A percentile compares a stretch with the other conserved stretches of the same genome.
phyloP scores from a whole-genome alignment of 352 stramenopile genomes.

The Peronospora destructor region DNA sequence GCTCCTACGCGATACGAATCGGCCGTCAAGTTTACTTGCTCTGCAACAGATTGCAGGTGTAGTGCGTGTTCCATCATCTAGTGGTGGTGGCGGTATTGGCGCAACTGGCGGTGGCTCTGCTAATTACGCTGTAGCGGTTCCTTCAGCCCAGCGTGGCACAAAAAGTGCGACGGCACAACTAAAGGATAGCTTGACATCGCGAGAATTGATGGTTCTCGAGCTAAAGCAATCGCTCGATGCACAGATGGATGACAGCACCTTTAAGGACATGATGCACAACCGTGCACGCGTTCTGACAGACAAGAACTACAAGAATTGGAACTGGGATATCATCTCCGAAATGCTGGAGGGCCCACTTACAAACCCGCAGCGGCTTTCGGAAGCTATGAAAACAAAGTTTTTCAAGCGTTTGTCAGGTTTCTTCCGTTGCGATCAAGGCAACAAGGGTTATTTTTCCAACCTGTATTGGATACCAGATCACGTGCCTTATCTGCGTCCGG shows the following conservation, averaged over 20 bases:
- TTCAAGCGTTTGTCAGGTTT: slow-evolving; percentile 87
- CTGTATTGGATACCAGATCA: slow-evolving; percentile 87
- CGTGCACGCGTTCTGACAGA: slow-evolving; percentile 77
- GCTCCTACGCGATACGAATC: slow-evolving; percentile 82
- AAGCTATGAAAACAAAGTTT: slow-evolving; percentile 91
- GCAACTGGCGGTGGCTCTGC: slow-evolving; percentile 22
- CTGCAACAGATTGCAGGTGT: slow-evolving; percentile 37
- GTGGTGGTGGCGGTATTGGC: slow-evolving; percentile 19
- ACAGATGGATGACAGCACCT: slow-evolving; percentile 84
- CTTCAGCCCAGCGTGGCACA: slow-evolving; percentile 32
- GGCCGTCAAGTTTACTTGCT: slow-evolving; percentile 50
- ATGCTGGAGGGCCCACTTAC: slow-evolving; percentile 81
- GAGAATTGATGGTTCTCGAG: slow-evolving; percentile 82
- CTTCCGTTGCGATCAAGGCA: slow-evolving; percentile 84
- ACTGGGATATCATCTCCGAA: slow-evolving; percentile 88
- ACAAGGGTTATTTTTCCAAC: slow-evolving; percentile 87
- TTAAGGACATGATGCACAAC: slow-evolving; percentile 86
- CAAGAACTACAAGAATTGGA: slow-evolving; percentile 90
- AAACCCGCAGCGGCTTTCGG: slow-evolving; percentile 78
- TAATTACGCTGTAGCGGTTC: slow-evolving; percentile 28
- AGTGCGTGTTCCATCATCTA: slow-evolving; percentile 30
- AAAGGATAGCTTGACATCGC: slow-evolving; percentile 70
- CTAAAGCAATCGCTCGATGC: slow-evolving; percentile 83
- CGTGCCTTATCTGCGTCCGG: slow-evolving; percentile 77
- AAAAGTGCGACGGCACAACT: slow-evolving; percentile 35